phyloP scores from a whole-genome alignment of 176 grass and related monocot species.

The Eragrostis nindensis region DNA sequence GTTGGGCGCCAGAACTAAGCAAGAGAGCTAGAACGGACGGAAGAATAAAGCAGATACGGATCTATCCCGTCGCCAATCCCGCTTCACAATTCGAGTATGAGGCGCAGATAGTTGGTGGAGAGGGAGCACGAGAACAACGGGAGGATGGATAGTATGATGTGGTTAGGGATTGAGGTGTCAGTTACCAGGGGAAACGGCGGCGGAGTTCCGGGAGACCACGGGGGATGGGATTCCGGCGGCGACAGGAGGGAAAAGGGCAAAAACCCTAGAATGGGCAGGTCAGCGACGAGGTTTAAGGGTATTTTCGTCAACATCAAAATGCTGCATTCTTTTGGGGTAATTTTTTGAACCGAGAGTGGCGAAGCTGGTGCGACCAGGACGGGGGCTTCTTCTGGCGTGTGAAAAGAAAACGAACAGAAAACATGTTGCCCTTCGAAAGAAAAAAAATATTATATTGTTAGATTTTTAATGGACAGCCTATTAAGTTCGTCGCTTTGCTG shows the following conservation, averaged over 20 bases:
- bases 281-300: neutral
- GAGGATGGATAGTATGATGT: neutral
- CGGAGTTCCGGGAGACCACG: neutral
- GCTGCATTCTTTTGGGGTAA: too few relatives aligned
- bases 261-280: neutral
- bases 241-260: too few relatives aligned
- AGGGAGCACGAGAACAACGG: neutral
- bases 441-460: too few relatives aligned
- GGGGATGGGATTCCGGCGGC: neutral
- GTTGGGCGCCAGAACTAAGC: neutral
- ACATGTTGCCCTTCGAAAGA: too few relatives aligned
- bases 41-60: neutral
- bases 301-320: neutral
- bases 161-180: neutral
- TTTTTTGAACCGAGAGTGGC: too few relatives aligned
- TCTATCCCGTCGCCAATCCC: neutral
- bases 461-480: too few relatives aligned
- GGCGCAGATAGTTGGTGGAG: neutral
- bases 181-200: neutral
- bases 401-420: too few relatives aligned
- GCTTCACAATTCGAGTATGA: neutral
- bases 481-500: too few relatives aligned
- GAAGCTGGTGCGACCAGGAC: too few relatives aligned
- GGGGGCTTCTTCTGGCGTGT: too few relatives aligned
- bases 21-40: neutral